Conservation (phyloP, 768 basidiomycete species). For the Calvatia gigantea region DNA sequence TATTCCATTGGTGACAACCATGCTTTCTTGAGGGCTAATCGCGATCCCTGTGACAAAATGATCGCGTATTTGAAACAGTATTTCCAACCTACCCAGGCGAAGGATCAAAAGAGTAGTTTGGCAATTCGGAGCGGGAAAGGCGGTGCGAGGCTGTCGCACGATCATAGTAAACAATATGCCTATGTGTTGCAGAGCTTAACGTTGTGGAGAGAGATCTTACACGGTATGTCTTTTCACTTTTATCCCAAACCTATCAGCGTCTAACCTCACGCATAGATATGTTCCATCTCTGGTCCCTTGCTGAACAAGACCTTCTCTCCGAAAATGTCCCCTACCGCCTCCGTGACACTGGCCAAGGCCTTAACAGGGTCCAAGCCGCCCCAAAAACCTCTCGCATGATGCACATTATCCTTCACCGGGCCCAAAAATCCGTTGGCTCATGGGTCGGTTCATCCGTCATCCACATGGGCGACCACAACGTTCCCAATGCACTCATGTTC, state of each 20-base stretch:
- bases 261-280: constrained; percentile 49
- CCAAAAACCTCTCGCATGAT: constrained; percentile 91
- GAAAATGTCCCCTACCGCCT: constrained; percentile 73
- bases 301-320: constrained; percentile 79
- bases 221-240: constrained; percentile 44
- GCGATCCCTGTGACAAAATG: constrained; percentile 87
- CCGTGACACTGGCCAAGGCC: constrained; percentile 86
- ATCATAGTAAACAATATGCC: constrained; percentile 81
- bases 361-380: constrained; percentile 83
- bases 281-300: constrained; percentile 83
- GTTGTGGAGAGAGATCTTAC: constrained; percentile 81
- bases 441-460: constrained; percentile 89
- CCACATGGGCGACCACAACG: constrained; percentile 87
- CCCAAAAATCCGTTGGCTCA: constrained; percentile 73
- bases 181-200: constrained; percentile 86
- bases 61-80: constrained; percentile 70
- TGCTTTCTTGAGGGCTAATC: constrained; percentile 81
- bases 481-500: constrained; percentile 83
- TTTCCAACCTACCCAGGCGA: constrained; percentile 72
- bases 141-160: constrained; percentile 79
- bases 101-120: constrained; percentile 61
- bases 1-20: constrained; percentile 92
- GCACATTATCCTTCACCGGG: constrained; percentile 82
- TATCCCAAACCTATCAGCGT: neutral
- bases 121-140: constrained; percentile 80